Percentiles rank a stretch among this genome's conserved stretches.
phyloP scores from a whole-genome alignment of 192 early-diverging fungal genomes.

The Glomus cerebriforme region DNA sequence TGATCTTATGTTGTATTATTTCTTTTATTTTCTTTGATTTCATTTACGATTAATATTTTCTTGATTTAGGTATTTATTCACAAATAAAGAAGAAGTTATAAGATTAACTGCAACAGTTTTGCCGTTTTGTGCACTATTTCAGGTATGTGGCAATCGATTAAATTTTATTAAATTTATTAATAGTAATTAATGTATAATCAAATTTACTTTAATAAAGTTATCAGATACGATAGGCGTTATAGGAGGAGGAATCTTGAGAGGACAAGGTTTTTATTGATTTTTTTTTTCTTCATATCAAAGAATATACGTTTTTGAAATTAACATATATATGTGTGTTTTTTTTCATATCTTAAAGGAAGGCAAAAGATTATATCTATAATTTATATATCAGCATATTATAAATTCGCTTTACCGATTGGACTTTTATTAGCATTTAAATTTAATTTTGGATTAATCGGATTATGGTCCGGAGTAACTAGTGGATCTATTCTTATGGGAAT shows the following conservation, averaged over 20 bases:
- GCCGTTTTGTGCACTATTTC: slow-evolving; percentile 79
- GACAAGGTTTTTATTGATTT: slow-evolving; percentile 35
- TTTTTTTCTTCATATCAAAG: background rate
- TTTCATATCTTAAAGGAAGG: slow-evolving; percentile 48
- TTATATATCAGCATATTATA: slow-evolving; percentile 67
- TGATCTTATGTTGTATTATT: background rate
- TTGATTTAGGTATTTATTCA: slow-evolving; percentile 55
- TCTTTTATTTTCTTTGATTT: background rate
- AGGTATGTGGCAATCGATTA: slow-evolving; percentile 32
- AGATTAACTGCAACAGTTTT: slow-evolving; percentile 69
- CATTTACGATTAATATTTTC: background rate
- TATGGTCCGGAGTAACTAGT: slow-evolving; percentile 62
- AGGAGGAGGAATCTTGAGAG: slow-evolving; percentile 71
- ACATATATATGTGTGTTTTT: no score
- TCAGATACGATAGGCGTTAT: slow-evolving; percentile 65
- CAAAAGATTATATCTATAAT: slow-evolving; percentile 66
- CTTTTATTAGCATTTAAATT: slow-evolving; percentile 57
- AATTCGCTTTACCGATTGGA: slow-evolving; percentile 67
- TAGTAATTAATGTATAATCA: no score
- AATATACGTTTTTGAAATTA: no score
- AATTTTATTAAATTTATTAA: no score
- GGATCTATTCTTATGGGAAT: slow-evolving; percentile 48
- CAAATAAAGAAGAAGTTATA: slow-evolving; percentile 69
- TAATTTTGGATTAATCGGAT: slow-evolving; percentile 57
- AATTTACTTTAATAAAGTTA: slow-evolving; percentile 37